phyloP scores from a whole-genome alignment of 139 green algal genomes.

The Haematococcus lacustris region DNA sequence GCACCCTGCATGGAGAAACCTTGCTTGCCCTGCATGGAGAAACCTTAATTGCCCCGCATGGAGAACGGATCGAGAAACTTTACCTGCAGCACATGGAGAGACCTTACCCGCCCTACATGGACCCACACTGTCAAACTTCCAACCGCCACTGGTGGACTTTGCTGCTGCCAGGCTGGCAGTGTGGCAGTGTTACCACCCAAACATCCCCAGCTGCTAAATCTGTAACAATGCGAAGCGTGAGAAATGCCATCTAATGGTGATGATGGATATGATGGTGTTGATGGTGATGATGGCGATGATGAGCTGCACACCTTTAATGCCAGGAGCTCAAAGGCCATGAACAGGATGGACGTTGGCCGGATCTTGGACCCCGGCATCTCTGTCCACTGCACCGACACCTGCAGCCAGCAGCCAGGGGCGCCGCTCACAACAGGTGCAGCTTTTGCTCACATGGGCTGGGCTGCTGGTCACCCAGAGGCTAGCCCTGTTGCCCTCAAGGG shows the following conservation, averaged over 20 bases:
- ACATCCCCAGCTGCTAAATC: neutral
- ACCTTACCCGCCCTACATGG: too few relatives aligned
- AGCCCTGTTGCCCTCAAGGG: too few relatives aligned
- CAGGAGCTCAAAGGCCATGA: constrained; percentile 86
- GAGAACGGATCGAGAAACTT: too few relatives aligned
- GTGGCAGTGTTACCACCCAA: neutral
- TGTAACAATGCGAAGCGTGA: neutral
- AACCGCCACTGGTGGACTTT: too few relatives aligned
- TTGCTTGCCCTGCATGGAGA: too few relatives aligned
- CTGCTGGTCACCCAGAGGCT: too few relatives aligned
- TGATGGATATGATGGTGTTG: neutral
- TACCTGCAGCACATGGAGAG: too few relatives aligned
- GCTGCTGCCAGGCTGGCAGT: too few relatives aligned
- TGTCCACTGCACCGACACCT: constrained; percentile 74
- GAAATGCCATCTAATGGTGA: neutral
- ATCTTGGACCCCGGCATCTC: constrained; percentile 97
- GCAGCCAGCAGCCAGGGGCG: neutral
- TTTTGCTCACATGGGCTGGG: too few relatives aligned
- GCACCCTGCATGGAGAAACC: neutral
- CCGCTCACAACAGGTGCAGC: neutral
- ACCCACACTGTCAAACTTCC: too few relatives aligned
- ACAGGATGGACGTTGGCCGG: constrained; percentile 69
- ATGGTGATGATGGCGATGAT: too few relatives aligned
- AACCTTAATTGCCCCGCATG: too few relatives aligned
- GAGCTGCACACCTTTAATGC: neutral